Base-by-base conservation (phyloP, 2,329 filamentous ascomycete species). In the Xylariaceae sp. region DNA sequence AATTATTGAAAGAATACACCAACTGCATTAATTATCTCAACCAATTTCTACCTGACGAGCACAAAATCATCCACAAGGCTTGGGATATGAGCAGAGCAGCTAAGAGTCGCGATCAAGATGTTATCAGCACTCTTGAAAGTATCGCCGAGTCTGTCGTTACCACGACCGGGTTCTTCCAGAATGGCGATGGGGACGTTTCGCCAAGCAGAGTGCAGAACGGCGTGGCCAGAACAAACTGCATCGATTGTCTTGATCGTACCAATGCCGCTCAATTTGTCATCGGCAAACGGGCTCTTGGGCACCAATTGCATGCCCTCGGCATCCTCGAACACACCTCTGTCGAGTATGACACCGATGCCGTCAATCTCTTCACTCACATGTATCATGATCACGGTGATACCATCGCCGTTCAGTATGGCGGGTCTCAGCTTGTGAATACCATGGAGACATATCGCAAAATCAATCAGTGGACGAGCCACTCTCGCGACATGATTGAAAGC, bases 381-480 rank as follows among this genome's bases (percentile, higher is more conserved):
- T 95, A 91, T 70, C 91, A 97, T 64, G 90, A 95, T 56, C 93
- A 98, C 62, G 93, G 93, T 46, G 93, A 98, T 65, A 96, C 91
- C 4, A 97, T 98, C 59, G 93, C 93, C 1, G 86, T 97, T 43
- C 93, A 98, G 64, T 98, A 98, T 58, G 93, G 93, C 45, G 93
- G 93, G 8, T 97, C 91, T 2, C 93, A 98, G 66, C 78, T 98
- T 1, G 93, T 98, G 58, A 98, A 98, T 64, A 98, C 93, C 0
- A 97, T 98, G 91, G 91, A 95, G 55, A 98, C 93, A 4, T 98
- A 98, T 65, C 86, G 93, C 46, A 97, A 97, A 68, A 95, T 96
- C 64, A 97, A 97, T 56, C 92, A 97, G 64, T 98, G 93, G 93
- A 95, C 90, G 20, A 95, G 89, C 58, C 90, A 95, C 65, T 96